phyloP scores from a whole-genome alignment of 2,329 filamentous ascomycete species.

The Aspergillus quadrilineatus region DNA sequence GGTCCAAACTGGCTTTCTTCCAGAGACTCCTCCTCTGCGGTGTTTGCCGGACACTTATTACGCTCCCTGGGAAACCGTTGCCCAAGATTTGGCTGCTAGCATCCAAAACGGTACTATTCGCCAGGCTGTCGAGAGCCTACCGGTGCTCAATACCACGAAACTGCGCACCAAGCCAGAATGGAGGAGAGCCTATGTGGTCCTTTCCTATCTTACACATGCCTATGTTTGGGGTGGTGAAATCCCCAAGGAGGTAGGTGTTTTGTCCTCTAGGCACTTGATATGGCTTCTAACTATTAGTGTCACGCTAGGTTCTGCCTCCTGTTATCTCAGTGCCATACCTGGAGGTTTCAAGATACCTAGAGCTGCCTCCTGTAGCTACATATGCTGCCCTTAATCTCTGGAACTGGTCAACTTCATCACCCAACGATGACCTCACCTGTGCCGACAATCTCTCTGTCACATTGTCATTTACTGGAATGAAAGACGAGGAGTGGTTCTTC shows the following conservation, averaged over 20 bases:
- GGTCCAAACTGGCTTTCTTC: constrained; percentile 72
- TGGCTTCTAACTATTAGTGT: not conserved
- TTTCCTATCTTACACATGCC: constrained; percentile 73
- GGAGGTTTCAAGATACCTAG: constrained; percentile 36
- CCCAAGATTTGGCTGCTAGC: constrained; percentile 72
- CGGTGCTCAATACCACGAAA: constrained; percentile 72
- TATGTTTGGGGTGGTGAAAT: constrained; percentile 80
- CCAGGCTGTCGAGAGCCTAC: constrained; percentile 71
- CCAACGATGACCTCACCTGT: constrained; percentile 33
- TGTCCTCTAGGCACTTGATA: not conserved
- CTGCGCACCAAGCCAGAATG: constrained; percentile 81
- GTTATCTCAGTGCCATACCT: constrained; percentile 38
- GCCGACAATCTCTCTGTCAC: constrained; percentile 37
- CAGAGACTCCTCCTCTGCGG: constrained; percentile 70
- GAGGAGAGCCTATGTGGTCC: constrained; percentile 75
- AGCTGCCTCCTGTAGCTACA: constrained; percentile 44
- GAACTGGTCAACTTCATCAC: constrained; percentile 34
- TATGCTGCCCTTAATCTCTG: constrained; percentile 43
- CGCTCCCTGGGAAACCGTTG: constrained; percentile 81
- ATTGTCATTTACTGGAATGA: constrained; percentile 40
- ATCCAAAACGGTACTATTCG: constrained; percentile 75
- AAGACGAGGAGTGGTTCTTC: constrained; percentile 50
- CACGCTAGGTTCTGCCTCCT: constrained; percentile 37
- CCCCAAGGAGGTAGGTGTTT: constrained; percentile 60
- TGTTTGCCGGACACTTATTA: constrained; percentile 81